phyloP scores from a whole-genome alignment of 495 filamentous ascomycete genomes.

The Chaetomidium leptoderma region DNA sequence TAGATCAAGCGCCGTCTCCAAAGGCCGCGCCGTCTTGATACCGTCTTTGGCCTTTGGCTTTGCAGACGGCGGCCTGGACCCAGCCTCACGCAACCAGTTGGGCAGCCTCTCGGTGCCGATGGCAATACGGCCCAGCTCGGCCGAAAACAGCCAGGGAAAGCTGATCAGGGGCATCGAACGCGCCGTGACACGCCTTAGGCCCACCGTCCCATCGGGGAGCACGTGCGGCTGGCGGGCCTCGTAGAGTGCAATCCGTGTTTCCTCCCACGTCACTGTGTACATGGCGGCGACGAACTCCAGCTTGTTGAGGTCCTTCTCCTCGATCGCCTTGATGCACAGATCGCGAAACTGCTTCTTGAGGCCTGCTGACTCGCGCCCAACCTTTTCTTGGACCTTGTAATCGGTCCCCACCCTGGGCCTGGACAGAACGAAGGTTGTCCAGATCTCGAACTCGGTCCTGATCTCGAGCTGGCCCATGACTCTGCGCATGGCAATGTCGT shows the following conservation, averaged over 20 bases:
- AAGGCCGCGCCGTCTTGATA: not conserved
- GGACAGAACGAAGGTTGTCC: constrained; percentile 74
- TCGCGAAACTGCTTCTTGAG: constrained; percentile 65
- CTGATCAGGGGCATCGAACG: constrained; percentile 74
- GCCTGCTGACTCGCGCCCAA: constrained; percentile 58
- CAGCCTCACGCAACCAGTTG: constrained; percentile 2
- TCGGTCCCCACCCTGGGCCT: constrained; percentile 62
- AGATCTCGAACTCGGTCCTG: constrained; percentile 85
- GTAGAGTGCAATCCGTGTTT: constrained; percentile 54
- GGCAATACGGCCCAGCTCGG: constrained; percentile 70
- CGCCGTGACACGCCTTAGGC: constrained; percentile 34
- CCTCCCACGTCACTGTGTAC: constrained; percentile 75
- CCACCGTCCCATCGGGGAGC: constrained; percentile 34
- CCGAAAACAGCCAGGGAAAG: constrained; percentile 86
- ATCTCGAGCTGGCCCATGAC: constrained; percentile 87
- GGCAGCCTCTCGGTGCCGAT: constrained; percentile 8
- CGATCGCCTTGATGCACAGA: constrained; percentile 59
- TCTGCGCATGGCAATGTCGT: constrained; percentile 71
- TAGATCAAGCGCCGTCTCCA: constrained; percentile 9
- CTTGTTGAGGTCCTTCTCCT: constrained; percentile 51
- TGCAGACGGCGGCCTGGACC: not conserved
- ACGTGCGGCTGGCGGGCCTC: constrained; percentile 40
- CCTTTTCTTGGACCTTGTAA: constrained; percentile 82
- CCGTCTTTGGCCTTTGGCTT: not conserved
- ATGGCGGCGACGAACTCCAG: constrained; percentile 76